phyloP scores from a whole-genome alignment of 805 yeast genomes.

The Lipomyces yamadae region DNA sequence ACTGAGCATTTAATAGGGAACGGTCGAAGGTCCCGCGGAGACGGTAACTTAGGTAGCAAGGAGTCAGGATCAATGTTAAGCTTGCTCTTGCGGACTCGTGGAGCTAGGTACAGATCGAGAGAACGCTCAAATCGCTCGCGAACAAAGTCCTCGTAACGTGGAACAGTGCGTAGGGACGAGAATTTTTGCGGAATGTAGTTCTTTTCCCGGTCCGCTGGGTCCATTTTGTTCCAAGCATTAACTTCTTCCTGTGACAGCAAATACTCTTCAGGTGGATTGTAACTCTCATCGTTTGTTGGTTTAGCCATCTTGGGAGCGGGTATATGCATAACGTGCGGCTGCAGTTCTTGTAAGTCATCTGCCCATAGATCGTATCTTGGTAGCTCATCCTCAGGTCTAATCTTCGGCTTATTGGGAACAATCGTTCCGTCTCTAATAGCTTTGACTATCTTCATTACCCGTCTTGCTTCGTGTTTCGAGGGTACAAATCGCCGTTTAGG shows the following conservation, averaged over 20 bases:
- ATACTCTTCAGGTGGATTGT: constrained; percentile 97
- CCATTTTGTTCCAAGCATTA: constrained; percentile 68
- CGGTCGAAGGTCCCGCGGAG: constrained; percentile 94
- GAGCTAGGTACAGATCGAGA: constrained; percentile 91
- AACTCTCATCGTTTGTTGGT: constrained; percentile 94
- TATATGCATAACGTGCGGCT: constrained; percentile 79
- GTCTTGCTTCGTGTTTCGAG: constrained; percentile 93
- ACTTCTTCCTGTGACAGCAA: constrained; percentile 77
- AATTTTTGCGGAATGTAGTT: constrained; percentile 84
- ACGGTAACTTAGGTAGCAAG: constrained; percentile 92
- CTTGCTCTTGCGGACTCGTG: constrained; percentile 89
- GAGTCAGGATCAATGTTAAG: constrained; percentile 95
- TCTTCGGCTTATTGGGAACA: constrained; percentile 68
- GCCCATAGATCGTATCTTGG: constrained; percentile 78
- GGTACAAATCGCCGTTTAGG: constrained; percentile 97
- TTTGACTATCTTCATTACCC: constrained; percentile 92
- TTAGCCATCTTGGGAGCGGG: constrained; percentile 96
- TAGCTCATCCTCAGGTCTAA: constrained; percentile 55
- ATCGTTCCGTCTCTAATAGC: constrained; percentile 97
- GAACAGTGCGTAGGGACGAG: constrained; percentile 83
- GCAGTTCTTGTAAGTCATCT: constrained; percentile 60
- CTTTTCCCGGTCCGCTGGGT: constrained; percentile 76
- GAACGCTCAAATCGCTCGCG: constrained; percentile 94
- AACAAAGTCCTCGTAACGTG: constrained; percentile 83
- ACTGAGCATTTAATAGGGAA: constrained; percentile 94